Evolutionary conservation across 768 basidiomycete genomes (phyloP).

Genomic region (Tulasnella sp.): DNA sequence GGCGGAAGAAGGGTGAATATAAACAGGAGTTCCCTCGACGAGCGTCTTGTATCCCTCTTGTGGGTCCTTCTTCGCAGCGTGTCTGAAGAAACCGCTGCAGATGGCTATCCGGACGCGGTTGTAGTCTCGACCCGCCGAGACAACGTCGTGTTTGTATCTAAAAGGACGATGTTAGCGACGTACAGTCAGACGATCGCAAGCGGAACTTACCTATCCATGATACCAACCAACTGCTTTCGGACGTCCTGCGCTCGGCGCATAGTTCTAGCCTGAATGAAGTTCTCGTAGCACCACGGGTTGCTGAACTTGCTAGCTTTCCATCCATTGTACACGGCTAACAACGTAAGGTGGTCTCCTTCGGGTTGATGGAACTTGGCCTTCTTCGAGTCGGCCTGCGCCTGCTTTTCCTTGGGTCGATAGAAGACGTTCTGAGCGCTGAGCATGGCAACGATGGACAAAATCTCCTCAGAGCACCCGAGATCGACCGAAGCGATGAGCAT

Average conservation of each 20-base stretch:
- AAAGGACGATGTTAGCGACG: neutral
- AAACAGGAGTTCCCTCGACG: slow-evolving; percentile 96
- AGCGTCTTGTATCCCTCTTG: slow-evolving; percentile 98
- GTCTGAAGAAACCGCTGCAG: slow-evolving; percentile 95
- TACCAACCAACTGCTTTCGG: slow-evolving; percentile 92
- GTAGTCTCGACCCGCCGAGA: slow-evolving; percentile 88
- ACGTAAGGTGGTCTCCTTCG: slow-evolving; percentile 91
- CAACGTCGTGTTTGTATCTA: slow-evolving; percentile 94
- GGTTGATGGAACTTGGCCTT: slow-evolving; percentile 99
- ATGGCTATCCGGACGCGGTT: slow-evolving; percentile 92
- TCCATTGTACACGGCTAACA: slow-evolving; percentile 94
- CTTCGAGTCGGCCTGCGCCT: slow-evolving; percentile 95
- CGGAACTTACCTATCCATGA: slow-evolving; percentile 85
- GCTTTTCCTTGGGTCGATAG: slow-evolving; percentile 88
- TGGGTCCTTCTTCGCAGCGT: slow-evolving; percentile 97
- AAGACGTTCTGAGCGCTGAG: slow-evolving; percentile 93
- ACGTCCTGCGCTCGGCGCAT: slow-evolving; percentile 98
- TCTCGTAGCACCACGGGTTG: slow-evolving; percentile 99
- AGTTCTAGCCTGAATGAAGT: slow-evolving; percentile 96
- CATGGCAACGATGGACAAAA: slow-evolving; percentile 96
- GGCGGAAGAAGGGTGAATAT: slow-evolving; percentile 95
- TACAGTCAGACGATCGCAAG: neutral
- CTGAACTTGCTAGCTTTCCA: slow-evolving; percentile 97
- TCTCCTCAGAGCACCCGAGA: slow-evolving; percentile 96
- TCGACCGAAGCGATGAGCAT: slow-evolving; percentile 98